Base-by-base conservation (phyloP, 345 rosid genomes). In the Cardamine chenopodiifolia region DNA sequence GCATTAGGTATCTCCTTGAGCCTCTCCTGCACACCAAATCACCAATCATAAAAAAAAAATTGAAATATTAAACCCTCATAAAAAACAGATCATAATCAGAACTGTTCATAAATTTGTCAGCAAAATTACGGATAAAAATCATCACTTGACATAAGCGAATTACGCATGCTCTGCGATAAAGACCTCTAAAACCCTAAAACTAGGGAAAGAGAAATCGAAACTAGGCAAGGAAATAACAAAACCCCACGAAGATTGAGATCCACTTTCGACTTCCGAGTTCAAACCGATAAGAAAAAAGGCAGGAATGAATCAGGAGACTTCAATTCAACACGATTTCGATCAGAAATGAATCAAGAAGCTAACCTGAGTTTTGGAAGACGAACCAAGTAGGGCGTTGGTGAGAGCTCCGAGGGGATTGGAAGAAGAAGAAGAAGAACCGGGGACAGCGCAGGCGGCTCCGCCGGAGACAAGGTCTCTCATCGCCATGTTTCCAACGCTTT, bases 311-410 rank as follows among this genome's bases (percentile, higher is more conserved):
- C 39, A 17, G 39, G 20, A 62, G 44, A 72, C 11, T 40, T 39
- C 19, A 15, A 8, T 11, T 45, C 29, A 53, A 47, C 6, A 55
- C 8, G 32, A 34, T 34, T 26, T 7, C 0, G 22, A 28, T 11
- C 26, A 59, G 0, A 34, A 19, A 35, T 6, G 6, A 8, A 61
- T 7, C 8, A 67, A 11, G 54, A 69, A 75, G 56, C 76, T 7
- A 11, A 90, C 99, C 99, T 89, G 96, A 35, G 86, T 86, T 80
- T 92, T 92, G 71, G 97, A 92, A 64, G 99, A 92, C 3, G 99
- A 88, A 70, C 96, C 97, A 29, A 90, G 81, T 29, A 95, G 82
- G 56, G 91, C 87, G 89, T 92, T 95, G 79, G 99, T 92, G 37
- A 95, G 89, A 75, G 98, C 88, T 17, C 98, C 97, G 15, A 95